Evolutionary conservation across 225 moss, liverwort and hornwort genomes (phyloP), one percentile per base, ranked within the genome.

Genomic region (Thuidium tamariscinum): DNA sequence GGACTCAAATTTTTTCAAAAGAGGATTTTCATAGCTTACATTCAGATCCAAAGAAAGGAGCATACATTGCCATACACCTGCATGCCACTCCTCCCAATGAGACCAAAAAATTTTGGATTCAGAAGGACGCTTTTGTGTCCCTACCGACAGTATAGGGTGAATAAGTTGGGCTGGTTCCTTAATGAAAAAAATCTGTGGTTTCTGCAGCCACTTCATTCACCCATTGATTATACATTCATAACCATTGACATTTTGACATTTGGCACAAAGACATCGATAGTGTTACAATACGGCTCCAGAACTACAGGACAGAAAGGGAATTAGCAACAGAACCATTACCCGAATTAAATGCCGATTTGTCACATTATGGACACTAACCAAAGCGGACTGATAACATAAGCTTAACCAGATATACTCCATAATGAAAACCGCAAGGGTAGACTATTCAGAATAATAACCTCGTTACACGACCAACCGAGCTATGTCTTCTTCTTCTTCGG

Each of bases 401-500:
- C 75, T 80, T 72, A 74, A 57, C 78, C 65, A 77, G 75, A 63
- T 49, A 42, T 68, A 69, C 64, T 87, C 49, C 63, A 73, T 75
- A 51, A 72, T 37, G 36, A 79, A 70, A 79, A 85, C 64, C 76
- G 22, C 59, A 23, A 86, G 61, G 86, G 80, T 70, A 51, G 60
- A 82, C 87, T 71, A 86, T 82, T 83, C 51, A 86, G 86, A 41
- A 70, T 4, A 55, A 49, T 39, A 61, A 78, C 85, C 72, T 73
- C 36, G 26, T 72, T 52, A 69, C 51, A 88, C 56, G 55, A 67
- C 67, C 55, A 36, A 76, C 37, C 32, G 26, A 67, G 46, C 78
- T 92, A 90, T 23, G 90, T 85, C 51, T 91, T 92, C 69, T 94
- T 94, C 82, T 94, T 94, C 86, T 94, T 94, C 7, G 92, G 90